Base-by-base conservation (phyloP, 2,329 filamentous ascomycete genomes). In the Didymella pinodella region DNA sequence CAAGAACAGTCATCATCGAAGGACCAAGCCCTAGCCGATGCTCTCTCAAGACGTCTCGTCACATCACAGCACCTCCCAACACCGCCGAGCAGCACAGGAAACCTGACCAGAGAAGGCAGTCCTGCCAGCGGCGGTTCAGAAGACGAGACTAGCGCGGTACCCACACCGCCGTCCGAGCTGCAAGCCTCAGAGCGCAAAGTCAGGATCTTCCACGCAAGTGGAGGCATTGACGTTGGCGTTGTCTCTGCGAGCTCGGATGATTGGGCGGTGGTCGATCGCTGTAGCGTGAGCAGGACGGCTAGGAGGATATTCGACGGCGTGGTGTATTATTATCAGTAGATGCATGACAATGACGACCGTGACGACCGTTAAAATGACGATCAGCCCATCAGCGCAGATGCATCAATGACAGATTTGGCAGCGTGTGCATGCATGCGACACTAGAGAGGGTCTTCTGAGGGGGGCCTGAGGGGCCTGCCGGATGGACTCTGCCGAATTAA, bases 201-300 rank as follows among this genome's bases (percentile, higher is more conserved):
- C 16, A 38, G 53, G 36, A 62, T 74, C 25, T 59, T 63, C 22
- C 69, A 75, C 64, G 55, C 63, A 2, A 67, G 67, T 28, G 72
- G 71, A 11, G 64, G 64, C 1, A 74, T 74, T 36, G 57, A 65
- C 11, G 72, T 73, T 1, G 69, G 71, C 20, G 69, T 65, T 7
- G 18, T 65, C 25, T 62, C 64, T 16, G 56, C 65, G 0, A 60
- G 54, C 26, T 60, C 68, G 26, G 54, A 62, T 18, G 59, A 52
- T 2, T 60, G 66, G 43, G 65, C 64, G 7, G 56, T 64, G 44
- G 67, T 70, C 7, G 66, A 71, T 12, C 57, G 66, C 28, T 72
- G 71, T 31, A 56, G 66, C 20, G 74, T 76, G 6, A 71, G 70
- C n/a, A 59, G 74, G 18, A 77, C 74, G 14, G 72, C 74, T 11